These are phyloP conservation scores for Arachis hypogaea DNA, from an alignment of 306 rosid genomes.

Conservation along the genomic window DNA sequence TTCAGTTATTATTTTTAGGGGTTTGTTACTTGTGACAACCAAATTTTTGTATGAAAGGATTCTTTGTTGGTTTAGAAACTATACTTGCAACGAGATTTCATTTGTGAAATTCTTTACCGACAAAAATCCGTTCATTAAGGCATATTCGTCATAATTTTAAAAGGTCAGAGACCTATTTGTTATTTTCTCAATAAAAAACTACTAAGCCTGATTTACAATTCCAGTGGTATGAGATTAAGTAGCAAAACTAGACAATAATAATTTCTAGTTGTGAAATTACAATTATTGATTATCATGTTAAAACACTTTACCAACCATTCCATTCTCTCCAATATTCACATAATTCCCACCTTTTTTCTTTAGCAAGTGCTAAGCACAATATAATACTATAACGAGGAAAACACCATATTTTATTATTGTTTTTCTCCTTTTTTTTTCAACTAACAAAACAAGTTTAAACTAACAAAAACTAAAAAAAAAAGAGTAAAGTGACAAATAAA, in stretches of 20 bases:
- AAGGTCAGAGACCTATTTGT: too few species aligned
- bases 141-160: too few species aligned
- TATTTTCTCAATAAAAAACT: too few species aligned
- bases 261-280: conserved; percentile 16
- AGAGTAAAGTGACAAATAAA: too few species aligned
- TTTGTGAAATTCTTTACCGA: too few species aligned
- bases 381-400: conserved; percentile 3
- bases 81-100: too few species aligned
- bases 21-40: too few species aligned
- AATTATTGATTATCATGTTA: conserved; percentile 8
- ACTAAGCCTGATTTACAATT: too few species aligned
- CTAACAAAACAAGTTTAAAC: background rate
- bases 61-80: too few species aligned
- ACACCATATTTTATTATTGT: conserved; percentile 24
- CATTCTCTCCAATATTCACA: background rate
- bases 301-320: background rate
- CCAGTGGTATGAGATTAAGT: background rate
- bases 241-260: conserved; percentile 10
- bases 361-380: background rate
- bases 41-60: too few species aligned
- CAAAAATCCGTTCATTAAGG: too few species aligned
- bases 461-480: conserved; percentile 24
- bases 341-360: background rate
- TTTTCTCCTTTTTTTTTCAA: background rate
- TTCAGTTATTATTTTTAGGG: too few species aligned